These are phyloP conservation scores for Iris pallida DNA, from an alignment of 116 monocot genomes.

Conservation along the genomic window DNA sequence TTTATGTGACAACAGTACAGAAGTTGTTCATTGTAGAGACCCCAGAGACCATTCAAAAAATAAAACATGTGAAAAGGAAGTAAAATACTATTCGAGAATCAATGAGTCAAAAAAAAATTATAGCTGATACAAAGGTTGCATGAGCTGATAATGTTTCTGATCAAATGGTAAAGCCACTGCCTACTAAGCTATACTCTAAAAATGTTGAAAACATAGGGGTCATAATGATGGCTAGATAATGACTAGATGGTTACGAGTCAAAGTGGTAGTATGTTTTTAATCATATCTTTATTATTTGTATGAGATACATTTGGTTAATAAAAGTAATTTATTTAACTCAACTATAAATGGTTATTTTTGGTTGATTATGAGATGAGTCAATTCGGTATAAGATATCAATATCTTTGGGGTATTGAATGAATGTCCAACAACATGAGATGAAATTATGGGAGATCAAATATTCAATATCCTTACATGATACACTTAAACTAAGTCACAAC, in stretches of 20 bases:
- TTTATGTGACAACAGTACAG: neutral
- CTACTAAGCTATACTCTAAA: neutral
- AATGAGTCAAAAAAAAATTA: neutral
- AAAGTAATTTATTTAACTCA: neutral
- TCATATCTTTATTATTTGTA: neutral
- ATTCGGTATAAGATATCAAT: neutral
- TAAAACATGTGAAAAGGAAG: neutral
- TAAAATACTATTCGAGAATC: neutral
- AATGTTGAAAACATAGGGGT: neutral
- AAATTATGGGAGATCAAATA: neutral
- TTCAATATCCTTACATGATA: neutral
- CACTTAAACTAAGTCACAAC: neutral
- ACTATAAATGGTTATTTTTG: neutral
- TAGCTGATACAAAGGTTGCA: constrained; percentile 1
- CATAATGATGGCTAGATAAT: neutral
- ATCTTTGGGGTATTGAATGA: neutral
- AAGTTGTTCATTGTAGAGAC: neutral
- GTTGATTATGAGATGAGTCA: neutral
- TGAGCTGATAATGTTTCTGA: neutral
- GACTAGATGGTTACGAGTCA: neutral
- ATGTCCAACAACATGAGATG: neutral
- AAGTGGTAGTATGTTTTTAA: neutral
- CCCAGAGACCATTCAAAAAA: neutral
- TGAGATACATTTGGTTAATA: neutral
- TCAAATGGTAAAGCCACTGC: neutral